phyloP scores from a whole-genome alignment of 1,139 yeast species.

The Debaryomyces psychrophilus region DNA sequence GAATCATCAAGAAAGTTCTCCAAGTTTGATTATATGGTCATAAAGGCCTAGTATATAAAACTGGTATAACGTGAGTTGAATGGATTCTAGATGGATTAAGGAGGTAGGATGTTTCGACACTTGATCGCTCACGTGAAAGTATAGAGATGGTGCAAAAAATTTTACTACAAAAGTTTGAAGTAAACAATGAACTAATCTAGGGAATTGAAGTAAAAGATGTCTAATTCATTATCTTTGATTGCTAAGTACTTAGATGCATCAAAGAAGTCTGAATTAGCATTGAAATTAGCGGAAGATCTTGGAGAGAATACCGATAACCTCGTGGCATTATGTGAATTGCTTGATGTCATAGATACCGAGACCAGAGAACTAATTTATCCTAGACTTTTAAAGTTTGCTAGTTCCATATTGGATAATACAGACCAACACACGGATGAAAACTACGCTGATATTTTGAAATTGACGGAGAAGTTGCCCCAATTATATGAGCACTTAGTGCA shows the following conservation, averaged over 20 bases:
- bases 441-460: constrained; percentile 20
- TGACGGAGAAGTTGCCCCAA: constrained; percentile 23
- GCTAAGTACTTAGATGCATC: constrained; percentile 32
- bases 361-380: constrained; percentile 23
- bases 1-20: too few species aligned
- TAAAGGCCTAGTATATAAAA: too few species aligned
- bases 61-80: too few species aligned
- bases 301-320: constrained; percentile 21
- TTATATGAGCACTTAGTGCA: constrained; percentile 23
- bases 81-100: neutral
- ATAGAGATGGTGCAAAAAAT: constrained; percentile 7
- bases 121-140: neutral
- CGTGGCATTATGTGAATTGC: constrained; percentile 38
- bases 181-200: neutral
- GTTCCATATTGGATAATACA: constrained; percentile 10
- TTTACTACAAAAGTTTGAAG: constrained; percentile 10
- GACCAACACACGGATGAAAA: constrained; percentile 9
- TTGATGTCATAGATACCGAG: constrained; percentile 30
- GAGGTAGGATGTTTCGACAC: neutral
- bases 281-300: constrained; percentile 24
- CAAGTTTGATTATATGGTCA: too few species aligned
- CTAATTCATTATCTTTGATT: constrained; percentile 28
- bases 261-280: constrained; percentile 31
- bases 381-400: constrained; percentile 25
- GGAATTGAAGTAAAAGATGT: constrained; percentile 11